Percentiles rank a stretch among this genome's conserved stretches.
Evolutionary conservation across 2,329 filamentous ascomycete genomes (phyloP).

Genomic region (Penicillium sp.): DNA sequence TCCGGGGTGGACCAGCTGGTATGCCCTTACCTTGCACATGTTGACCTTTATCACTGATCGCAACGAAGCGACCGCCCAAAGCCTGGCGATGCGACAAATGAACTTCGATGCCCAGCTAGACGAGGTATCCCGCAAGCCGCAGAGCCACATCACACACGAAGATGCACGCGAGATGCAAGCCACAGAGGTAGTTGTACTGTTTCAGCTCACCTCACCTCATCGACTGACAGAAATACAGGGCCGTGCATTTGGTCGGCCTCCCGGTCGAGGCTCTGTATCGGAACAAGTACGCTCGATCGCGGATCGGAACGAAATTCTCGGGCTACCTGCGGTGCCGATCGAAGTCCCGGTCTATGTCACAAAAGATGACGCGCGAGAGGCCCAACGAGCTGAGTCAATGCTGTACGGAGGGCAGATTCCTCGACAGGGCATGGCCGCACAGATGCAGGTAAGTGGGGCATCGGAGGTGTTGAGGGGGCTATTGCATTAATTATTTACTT

Average conservation of each 20-base stretch:
- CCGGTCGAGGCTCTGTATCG: conserved; percentile 31
- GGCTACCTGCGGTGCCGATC: conserved; percentile 23
- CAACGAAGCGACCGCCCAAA: conserved; percentile 33
- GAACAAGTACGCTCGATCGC: conserved; percentile 36
- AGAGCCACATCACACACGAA: conserved; percentile 32
- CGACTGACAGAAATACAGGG: conserved; percentile 17
- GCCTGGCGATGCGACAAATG: conserved; percentile 34
- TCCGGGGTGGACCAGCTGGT: conserved; percentile 36
- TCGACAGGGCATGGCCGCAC: conserved; percentile 31
- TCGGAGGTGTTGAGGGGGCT: not conserved
- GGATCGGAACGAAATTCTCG: conserved; percentile 32
- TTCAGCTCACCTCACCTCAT: not conserved
- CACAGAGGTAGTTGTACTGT: conserved; percentile 25
- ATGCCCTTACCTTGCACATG: not conserved
- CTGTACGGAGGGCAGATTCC: conserved; percentile 34
- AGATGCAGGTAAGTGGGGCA: conserved; percentile 33
- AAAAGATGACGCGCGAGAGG: conserved; percentile 34
- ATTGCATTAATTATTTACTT: conserved; percentile 8
- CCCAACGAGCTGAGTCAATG: conserved; percentile 28
- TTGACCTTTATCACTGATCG: not conserved
- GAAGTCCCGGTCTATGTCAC: conserved; percentile 30
- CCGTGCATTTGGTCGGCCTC: conserved; percentile 35
- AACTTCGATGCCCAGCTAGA: conserved; percentile 36
- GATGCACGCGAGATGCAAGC: conserved; percentile 36
- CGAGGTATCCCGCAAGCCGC: conserved; percentile 33